Evolutionary conservation across 352 stramenopile genomes (phyloP), one percentile per base, ranked within the genome.

Genomic region (Globisporangium splendens): DNA sequence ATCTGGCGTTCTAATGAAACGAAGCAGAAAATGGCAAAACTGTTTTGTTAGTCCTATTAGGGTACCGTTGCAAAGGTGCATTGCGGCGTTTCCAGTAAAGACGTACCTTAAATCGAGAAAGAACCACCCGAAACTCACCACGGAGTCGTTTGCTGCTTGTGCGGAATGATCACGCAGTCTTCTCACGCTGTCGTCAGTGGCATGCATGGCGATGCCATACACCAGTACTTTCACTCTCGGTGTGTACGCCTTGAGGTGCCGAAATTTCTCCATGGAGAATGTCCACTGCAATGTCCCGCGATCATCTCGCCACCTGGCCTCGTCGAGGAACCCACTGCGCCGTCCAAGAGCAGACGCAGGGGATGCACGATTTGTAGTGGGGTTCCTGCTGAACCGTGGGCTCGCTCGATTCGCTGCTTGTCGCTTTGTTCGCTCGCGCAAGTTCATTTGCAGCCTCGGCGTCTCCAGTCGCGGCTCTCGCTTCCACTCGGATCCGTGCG

Each of bases 41-140:
- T 31, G 24, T 31, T 31, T 31, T 31, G 24, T 31, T 35, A 35
- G 28, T 8, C 10, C 7, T 11, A 35, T n/a, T 35, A 35, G 28
- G 28, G 5, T 10, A 35, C 28, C 28, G 10, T 35, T 0, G 28
- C 28, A 35, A 35, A 10, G 28, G 3, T 35, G 3, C 7, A 35
- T 35, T 10, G 5, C 28, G 28, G 28, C 28, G 12, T 28, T 2
- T 11, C 1, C 28, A 52, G 17, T 17, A 38, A 24, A 14, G 41
- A 50, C 62, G 21, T 33, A 90, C 79, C 83, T 79, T 5, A 93
- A 50, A 42, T 93, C 83, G 15, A 93, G 66, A 56, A 93, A 91
- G 65, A 93, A 89, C 81, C 82, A 93, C 4, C 83, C 83, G 50
- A 88, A 79, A 49, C 79, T 88, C 48, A 86, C 62, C 54, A 89